These are phyloP conservation scores for Cercophora sp. DNA, from an alignment of 495 filamentous ascomycete genomes.

Conservation along the genomic window DNA sequence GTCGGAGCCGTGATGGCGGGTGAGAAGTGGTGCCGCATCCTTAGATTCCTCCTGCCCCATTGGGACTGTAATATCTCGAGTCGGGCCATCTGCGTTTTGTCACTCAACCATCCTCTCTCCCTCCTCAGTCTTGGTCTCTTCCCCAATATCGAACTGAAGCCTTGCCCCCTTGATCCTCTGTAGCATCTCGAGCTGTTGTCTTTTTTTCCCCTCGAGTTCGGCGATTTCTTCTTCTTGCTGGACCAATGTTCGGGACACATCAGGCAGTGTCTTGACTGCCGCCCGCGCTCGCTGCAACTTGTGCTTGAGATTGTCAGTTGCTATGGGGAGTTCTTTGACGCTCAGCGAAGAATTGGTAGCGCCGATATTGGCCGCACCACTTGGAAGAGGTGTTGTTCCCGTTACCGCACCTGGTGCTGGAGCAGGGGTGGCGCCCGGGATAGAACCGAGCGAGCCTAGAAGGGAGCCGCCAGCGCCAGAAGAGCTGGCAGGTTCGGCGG, in stretches of 20 bases:
- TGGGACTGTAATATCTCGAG: too few relatives aligned
- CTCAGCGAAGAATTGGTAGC: slow-evolving; percentile 48
- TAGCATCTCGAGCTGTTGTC: slow-evolving; percentile 54
- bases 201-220: slow-evolving; percentile 65
- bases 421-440: slow-evolving; percentile 15
- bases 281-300: slow-evolving; percentile 72
- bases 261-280: slow-evolving; percentile 66
- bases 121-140: slow-evolving; percentile 12
- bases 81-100: too few relatives aligned
- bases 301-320: slow-evolving; percentile 69
- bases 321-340: slow-evolving; percentile 72
- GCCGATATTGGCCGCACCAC: background rate
- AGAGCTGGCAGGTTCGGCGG: slow-evolving; percentile 23
- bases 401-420: slow-evolving; percentile 30
- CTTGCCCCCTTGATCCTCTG: slow-evolving; percentile 42
- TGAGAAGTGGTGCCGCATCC: too few relatives aligned
- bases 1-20: too few relatives aligned
- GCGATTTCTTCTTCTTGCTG: slow-evolving; percentile 80
- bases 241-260: slow-evolving; percentile 63
- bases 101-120: slow-evolving; percentile 24
- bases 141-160: slow-evolving; percentile 19
- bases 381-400: slow-evolving; percentile 29
- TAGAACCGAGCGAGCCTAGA: slow-evolving; percentile 18
- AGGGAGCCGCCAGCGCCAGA: slow-evolving; percentile 2
- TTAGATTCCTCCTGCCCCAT: too few relatives aligned